A percentile compares a stretch with the other conserved stretches of the same genome.
Conservation (phyloP, 1,284 basidiomycete species). For the Cystobasidium sp. region DNA sequence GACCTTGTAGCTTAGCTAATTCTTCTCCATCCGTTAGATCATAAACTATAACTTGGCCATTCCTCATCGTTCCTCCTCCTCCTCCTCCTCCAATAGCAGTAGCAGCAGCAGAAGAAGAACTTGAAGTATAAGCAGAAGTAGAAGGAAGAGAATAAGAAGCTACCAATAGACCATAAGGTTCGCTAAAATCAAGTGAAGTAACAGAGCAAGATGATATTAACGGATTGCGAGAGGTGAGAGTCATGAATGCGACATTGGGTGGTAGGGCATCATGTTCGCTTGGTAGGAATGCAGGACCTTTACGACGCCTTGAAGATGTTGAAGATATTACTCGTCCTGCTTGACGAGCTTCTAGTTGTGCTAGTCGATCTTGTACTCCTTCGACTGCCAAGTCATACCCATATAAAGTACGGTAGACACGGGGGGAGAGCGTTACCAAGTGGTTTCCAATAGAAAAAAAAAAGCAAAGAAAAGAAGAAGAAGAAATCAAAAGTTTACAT, state of each 20-base stretch:
- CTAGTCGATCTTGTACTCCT: constrained; percentile 79
- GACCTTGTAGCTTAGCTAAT: constrained; percentile 78
- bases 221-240: constrained; percentile 53
- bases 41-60: constrained; percentile 26
- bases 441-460: background rate
- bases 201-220: constrained; percentile 64
- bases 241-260: constrained; percentile 95
- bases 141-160: constrained; percentile 78
- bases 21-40: constrained; percentile 65
- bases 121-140: constrained; percentile 14
- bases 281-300: constrained; percentile 91
- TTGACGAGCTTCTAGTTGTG: constrained; percentile 48
- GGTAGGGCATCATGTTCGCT: constrained; percentile 97
- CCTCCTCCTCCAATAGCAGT: constrained; percentile 59
- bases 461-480: background rate
- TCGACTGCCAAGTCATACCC: constrained; percentile 65
- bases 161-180: constrained; percentile 14
- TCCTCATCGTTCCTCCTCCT: background rate
- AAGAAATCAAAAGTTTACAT: background rate
- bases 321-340: constrained; percentile 28
- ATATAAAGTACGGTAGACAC: background rate
- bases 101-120: constrained; percentile 9
- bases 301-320: constrained; percentile 69
- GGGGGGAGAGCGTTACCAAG: background rate
- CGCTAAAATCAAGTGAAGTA: constrained; percentile 8